Conservation (phyloP, 192 early-diverging fungal genomes). For the Coemansia javaensis region DNA sequence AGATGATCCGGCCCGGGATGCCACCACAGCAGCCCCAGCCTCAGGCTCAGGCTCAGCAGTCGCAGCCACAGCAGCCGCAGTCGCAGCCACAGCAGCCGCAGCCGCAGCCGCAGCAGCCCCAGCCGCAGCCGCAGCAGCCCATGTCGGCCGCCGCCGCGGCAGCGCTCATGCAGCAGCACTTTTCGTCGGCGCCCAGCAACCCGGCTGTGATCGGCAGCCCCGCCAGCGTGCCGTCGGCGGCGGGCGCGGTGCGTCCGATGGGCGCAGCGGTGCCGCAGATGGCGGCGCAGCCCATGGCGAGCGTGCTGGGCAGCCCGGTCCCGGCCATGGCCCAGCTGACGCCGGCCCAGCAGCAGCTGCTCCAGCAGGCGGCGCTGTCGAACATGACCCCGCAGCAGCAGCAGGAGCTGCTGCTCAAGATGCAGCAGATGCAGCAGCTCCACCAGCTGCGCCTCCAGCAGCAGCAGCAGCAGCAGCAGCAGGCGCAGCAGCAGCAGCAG, state of each 20-base stretch:
- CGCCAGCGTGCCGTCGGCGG: not conserved
- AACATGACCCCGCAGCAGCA: slow-evolving; percentile 15
- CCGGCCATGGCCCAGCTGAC: slow-evolving; percentile 12
- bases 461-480: slow-evolving; percentile 8
- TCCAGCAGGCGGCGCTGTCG: too few species aligned
- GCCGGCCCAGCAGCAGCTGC: slow-evolving; percentile 15
- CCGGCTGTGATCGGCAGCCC: not conserved
- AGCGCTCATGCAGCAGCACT: too few species aligned
- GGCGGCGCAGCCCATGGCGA: not conserved
- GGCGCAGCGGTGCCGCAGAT: not conserved
- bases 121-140: not conserved
- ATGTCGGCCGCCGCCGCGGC: too few species aligned
- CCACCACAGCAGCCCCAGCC: not conserved
- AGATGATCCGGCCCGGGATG: slow-evolving; percentile 2
- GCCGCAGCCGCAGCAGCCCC: not conserved
- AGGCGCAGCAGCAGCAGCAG: slow-evolving; percentile 13
- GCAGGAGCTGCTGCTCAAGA: slow-evolving; percentile 3
- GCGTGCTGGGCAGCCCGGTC: slow-evolving; percentile 20
- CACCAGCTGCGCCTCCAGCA: slow-evolving; percentile 5
- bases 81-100: not conserved
- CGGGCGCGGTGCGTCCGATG: not conserved
- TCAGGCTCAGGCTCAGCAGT: too few species aligned
- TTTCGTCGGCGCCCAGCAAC: not conserved
- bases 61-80: not conserved
- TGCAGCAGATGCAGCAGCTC: slow-evolving; percentile 24